These are phyloP conservation scores for Vitis rupestris DNA, from an alignment of 164 flowering plant genomes.

Conservation along the genomic window DNA sequence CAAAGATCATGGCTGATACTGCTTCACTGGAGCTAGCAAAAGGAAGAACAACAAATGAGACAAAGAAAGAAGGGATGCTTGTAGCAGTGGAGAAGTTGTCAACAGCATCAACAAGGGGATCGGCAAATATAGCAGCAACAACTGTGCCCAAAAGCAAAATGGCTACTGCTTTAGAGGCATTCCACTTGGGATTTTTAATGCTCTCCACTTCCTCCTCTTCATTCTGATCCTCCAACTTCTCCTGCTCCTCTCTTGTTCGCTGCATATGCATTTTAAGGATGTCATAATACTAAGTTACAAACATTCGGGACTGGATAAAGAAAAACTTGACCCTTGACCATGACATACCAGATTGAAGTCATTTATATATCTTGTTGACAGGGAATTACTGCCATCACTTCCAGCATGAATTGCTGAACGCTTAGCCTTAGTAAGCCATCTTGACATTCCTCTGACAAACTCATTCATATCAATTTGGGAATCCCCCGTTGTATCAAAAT, in stretches of 20 bases:
- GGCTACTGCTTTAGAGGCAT: constrained; percentile 31
- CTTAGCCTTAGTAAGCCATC: constrained; percentile 21
- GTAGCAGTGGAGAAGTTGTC: constrained; percentile 43
- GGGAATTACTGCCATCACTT: background rate
- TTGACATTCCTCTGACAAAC: constrained; percentile 33
- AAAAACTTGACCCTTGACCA: background rate
- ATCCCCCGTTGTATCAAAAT: constrained; percentile 36
- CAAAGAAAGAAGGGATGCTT: constrained; percentile 42
- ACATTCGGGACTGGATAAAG: background rate
- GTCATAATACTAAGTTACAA: background rate
- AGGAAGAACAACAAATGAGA: constrained; percentile 44
- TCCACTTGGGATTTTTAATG: constrained; percentile 17
- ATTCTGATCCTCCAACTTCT: constrained; percentile 19
- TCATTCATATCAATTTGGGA: constrained; percentile 24
- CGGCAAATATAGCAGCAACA: constrained; percentile 42
- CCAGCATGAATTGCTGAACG: background rate
- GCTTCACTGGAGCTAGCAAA: constrained; percentile 45
- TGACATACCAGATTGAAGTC: constrained; percentile 19
- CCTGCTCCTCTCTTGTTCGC: constrained; percentile 25
- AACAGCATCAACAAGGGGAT: constrained; percentile 52
- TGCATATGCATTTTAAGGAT: constrained; percentile 15
- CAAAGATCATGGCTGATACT: constrained; percentile 33
- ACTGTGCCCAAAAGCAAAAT: constrained; percentile 39
- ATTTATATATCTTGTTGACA: background rate
- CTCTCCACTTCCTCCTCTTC: constrained; percentile 5